Conservation (phyloP, 2,329 filamentous ascomycete species). For the Graphilbum fragrans region DNA sequence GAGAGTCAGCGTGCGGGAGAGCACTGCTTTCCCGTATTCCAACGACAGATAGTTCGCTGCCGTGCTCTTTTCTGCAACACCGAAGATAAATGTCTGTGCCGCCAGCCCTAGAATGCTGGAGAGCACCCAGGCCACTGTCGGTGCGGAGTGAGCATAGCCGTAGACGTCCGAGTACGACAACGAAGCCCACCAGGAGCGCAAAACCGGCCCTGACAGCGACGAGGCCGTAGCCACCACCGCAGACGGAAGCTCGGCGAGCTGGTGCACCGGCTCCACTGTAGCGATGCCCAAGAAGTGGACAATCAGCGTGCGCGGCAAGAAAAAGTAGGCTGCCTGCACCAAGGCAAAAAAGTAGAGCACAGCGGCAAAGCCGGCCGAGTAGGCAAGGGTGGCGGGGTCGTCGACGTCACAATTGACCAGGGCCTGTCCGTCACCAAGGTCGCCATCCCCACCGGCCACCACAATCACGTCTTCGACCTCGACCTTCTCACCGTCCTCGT, state of each 20-base stretch:
- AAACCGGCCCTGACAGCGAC: slow-evolving; percentile 18
- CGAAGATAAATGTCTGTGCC: slow-evolving; percentile 60
- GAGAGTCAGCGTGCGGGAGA: slow-evolving; percentile 50
- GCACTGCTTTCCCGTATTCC: slow-evolving; percentile 32
- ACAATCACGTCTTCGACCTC: background rate
- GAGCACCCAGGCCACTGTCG: slow-evolving; percentile 29
- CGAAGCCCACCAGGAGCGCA: background rate
- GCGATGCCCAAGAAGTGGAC: slow-evolving; percentile 62
- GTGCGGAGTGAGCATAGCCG: slow-evolving; percentile 31
- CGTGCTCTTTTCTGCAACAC: slow-evolving; percentile 43
- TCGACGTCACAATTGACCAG: background rate
- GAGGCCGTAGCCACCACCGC: background rate
- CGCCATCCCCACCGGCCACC: background rate
- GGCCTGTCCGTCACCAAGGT: background rate
- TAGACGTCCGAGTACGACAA: background rate
- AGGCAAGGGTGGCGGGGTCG: slow-evolving; percentile 19
- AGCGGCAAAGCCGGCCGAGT: slow-evolving; percentile 56
- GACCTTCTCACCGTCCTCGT: background rate
- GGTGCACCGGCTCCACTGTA: slow-evolving; percentile 50
- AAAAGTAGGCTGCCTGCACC: slow-evolving; percentile 55
- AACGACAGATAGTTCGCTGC: background rate
- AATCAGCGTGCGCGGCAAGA: slow-evolving; percentile 61
- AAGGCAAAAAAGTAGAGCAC: slow-evolving; percentile 65
- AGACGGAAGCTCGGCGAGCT: background rate
- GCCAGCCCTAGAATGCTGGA: slow-evolving; percentile 38